phyloP scores from a whole-genome alignment of 768 basidiomycete genomes.

The Boletellus emodensis region DNA sequence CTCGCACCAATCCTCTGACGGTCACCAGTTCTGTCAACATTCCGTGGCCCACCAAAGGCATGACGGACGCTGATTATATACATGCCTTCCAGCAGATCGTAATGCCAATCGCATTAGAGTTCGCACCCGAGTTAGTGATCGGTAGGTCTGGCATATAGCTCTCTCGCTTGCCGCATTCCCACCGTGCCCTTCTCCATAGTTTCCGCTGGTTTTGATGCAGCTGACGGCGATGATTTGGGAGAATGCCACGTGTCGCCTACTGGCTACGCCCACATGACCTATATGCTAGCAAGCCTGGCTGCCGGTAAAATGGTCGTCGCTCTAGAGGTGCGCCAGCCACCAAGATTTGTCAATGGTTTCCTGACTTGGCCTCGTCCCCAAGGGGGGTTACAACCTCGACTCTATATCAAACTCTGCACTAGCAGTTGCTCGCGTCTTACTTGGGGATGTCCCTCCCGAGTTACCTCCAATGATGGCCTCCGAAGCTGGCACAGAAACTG shows the following conservation, averaged over 20 bases:
- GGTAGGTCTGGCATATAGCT: conserved; percentile 50
- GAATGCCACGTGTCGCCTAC: conserved; percentile 87
- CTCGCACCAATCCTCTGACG: conserved; percentile 5
- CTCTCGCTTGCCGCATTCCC: background rate
- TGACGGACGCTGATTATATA: conserved; percentile 94
- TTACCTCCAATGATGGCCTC: conserved; percentile 70
- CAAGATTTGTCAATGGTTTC: background rate
- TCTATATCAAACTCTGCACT: conserved; percentile 84
- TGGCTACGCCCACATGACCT: conserved; percentile 98
- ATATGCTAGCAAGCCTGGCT: conserved; percentile 89
- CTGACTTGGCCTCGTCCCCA: conserved; percentile 4
- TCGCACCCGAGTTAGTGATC: conserved; percentile 92
- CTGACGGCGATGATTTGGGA: conserved; percentile 87
- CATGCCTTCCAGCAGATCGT: conserved; percentile 94
- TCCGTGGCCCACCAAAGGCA: conserved; percentile 86
- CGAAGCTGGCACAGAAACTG: conserved; percentile 81
- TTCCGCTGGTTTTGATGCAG: conserved; percentile 97
- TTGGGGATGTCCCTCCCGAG: conserved; percentile 82
- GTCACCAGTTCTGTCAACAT: conserved; percentile 82
- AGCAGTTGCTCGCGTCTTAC: conserved; percentile 82
- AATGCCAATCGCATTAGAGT: conserved; percentile 97
- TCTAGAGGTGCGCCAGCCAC: conserved; percentile 63
- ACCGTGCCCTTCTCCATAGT: conserved; percentile 45
- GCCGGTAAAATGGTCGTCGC: conserved; percentile 88
- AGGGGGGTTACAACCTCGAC: conserved; percentile 96